Base-by-base conservation (phyloP, 2,329 filamentous ascomycete genomes). In the Paecilomyces formosus region DNA sequence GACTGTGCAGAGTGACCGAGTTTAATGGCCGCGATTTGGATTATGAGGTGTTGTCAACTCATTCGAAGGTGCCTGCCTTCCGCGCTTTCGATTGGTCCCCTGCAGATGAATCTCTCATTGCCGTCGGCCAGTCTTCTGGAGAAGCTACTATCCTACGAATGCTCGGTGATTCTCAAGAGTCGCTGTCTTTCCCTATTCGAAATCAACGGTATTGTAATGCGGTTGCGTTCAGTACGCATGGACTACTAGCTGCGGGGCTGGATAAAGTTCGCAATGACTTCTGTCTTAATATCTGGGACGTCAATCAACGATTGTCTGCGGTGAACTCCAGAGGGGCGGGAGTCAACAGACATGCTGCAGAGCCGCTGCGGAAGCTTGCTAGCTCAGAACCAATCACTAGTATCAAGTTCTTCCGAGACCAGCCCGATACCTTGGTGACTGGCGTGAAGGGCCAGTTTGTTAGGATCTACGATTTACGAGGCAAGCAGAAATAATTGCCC, bases 81-180 rank as follows among this genome's bases (percentile, higher is more conserved):
- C 83, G 82, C 45, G 84, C 85, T 13, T 87, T 87, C 70, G 85
- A 87, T 69, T 87, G 84, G 84, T 86, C 84, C 6, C 81, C 81
- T 57, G 77, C 76, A 35, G 78, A 86, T 63, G 81, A 85, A 59
- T 76, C 77, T 54, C 71, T 86, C 2, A 81, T 87, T 30, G 84
- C 82, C 21, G 78, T 88, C 12, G 85, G 85, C 24, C 79, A 84
- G 61, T 81, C 82, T 2, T 84, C 83, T 18, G 85, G 85, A 33
- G 84, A 86, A 69, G 83, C 84, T 30, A 82, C 79, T 12, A 71
- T 88, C 55, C 71, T 86, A 58, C 79, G 80, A 55, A 75, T 87
- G 55, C 78, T 82, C 62, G 77, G 81, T 39, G 76, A 79, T 53
- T 72, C 68, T 62, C 81, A 74, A 65, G 71, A 70, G 53, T 73